A percentile compares a stretch with the other conserved stretches of the same genome.
Conservation (phyloP, 305 asterid genomes). For the Solanum hybrid region DNA sequence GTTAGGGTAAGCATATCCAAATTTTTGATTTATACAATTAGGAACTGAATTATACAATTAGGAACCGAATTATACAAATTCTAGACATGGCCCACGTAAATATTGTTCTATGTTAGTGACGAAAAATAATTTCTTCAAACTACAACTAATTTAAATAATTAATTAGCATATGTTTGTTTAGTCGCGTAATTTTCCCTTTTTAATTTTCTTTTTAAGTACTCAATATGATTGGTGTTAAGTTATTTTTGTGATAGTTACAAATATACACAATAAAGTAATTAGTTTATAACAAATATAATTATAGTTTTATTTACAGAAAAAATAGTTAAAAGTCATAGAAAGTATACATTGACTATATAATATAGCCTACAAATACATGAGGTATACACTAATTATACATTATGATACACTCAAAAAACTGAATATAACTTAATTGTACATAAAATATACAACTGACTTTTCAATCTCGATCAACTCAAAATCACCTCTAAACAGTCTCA, state of each 20-base stretch:
- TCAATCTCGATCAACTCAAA: background rate
- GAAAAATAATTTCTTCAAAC: background rate
- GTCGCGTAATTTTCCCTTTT: background rate
- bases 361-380: too few species aligned
- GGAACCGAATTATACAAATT: too few species aligned
- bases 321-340: background rate
- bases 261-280: background rate
- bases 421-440: background rate
- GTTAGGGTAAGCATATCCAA: background rate
- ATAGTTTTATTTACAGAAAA: too few species aligned
- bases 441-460: too few species aligned
- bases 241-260: background rate
- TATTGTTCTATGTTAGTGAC: background rate
- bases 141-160: background rate
- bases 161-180: too few species aligned
- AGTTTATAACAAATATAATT: too few species aligned
- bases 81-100: background rate
- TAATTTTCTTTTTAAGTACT: background rate
- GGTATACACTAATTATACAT: background rate
- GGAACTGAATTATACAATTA: too few species aligned
- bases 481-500: too few species aligned
- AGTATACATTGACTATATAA: background rate
- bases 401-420: background rate
- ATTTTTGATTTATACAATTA: too few species aligned
- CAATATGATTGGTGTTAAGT: background rate